Evolutionary conservation across 1,284 basidiomycete species (phyloP).

Genomic region (Bondarzewia mesenterica): DNA sequence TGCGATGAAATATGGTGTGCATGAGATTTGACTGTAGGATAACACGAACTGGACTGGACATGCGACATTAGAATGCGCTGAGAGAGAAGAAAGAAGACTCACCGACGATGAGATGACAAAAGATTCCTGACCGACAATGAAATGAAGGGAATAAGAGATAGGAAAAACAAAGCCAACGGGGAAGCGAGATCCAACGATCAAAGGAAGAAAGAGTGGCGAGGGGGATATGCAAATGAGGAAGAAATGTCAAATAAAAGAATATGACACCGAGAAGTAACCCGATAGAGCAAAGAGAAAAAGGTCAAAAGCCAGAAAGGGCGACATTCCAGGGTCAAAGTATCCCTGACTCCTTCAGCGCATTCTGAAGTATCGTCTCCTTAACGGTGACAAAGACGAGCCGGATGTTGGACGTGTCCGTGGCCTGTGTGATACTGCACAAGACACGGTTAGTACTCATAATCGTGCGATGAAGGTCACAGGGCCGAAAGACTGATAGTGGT

Average conservation of each 20-base stretch:
- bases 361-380: conserved; percentile 95
- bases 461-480: too few relatives aligned
- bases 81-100: not conserved
- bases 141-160: not conserved
- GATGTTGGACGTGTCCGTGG: conserved; percentile 77
- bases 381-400: conserved; percentile 93
- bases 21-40: not conserved
- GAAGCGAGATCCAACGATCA: not conserved
- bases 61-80: not conserved
- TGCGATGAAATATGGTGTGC: not conserved
- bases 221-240: not conserved
- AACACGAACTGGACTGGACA: not conserved
- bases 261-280: too few relatives aligned
- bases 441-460: too few relatives aligned
- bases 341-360: conserved; percentile 78
- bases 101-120: not conserved
- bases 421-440: conserved; percentile 59
- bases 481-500: not conserved
- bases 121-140: not conserved
- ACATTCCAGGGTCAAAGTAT: conserved; percentile 40
- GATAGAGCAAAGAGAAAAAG: not conserved
- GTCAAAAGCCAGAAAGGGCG: not conserved
- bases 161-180: not conserved
- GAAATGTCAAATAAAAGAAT: too few relatives aligned
- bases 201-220: not conserved